Evolutionary conservation across 164 flowering plant species (phyloP).

Genomic region (Dillenia suffruticosa): DNA sequence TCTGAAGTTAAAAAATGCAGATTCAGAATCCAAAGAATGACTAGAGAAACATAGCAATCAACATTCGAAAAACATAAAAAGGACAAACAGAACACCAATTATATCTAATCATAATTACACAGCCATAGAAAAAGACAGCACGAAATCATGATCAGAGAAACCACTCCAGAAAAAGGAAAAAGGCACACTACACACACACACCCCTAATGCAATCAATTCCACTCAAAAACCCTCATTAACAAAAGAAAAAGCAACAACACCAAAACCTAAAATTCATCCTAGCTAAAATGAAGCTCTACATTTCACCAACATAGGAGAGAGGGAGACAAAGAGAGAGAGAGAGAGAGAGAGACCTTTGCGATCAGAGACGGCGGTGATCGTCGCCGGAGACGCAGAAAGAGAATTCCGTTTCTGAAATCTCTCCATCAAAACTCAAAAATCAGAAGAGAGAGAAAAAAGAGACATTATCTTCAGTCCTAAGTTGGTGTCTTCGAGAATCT

Average conservation of each 20-base stretch:
- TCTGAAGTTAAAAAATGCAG: too few relatives aligned
- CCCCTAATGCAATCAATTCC: neutral
- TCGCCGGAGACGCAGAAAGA: slow-evolving; percentile 3
- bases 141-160: neutral
- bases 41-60: too few relatives aligned
- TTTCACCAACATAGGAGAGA: neutral
- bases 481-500: too few relatives aligned
- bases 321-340: neutral
- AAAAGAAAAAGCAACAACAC: slow-evolving; percentile 4
- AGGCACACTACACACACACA: neutral
- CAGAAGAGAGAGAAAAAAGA: slow-evolving; percentile 2
- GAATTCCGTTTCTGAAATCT: slow-evolving; percentile 19
- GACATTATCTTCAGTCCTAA: neutral
- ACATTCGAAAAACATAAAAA: too few relatives aligned
- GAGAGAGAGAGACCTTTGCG: slow-evolving; percentile 5
- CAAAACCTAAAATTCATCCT: slow-evolving; percentile 4
- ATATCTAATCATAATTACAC: neutral
- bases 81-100: neutral
- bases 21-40: too few relatives aligned
- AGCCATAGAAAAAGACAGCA: too few relatives aligned
- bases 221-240: neutral
- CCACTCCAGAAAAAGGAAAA: neutral
- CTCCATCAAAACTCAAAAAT: slow-evolving; percentile 23
- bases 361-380: slow-evolving; percentile 8
- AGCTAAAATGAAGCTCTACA: slow-evolving; percentile 1